Base-by-base conservation (phyloP, 2,329 filamentous ascomycete species). In the Xylariaceae sp. region DNA sequence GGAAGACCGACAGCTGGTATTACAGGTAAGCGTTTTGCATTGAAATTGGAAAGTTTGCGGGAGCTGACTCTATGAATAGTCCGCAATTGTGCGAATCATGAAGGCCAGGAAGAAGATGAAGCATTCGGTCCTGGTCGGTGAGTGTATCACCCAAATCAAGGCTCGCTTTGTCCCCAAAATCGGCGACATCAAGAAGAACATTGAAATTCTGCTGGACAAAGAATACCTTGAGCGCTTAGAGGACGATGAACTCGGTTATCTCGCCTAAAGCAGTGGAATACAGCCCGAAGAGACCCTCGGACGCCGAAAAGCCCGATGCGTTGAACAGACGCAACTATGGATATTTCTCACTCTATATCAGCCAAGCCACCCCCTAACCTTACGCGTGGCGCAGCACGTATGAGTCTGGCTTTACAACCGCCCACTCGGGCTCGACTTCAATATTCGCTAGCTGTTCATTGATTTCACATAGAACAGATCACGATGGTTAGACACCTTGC, bases 41-140 rank as follows among this genome's bases (percentile, higher is more conserved):
- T 35, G 2, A 48, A 30, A 30, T 30, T 39, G 1, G 35, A 51
- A 45, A 52, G 56, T 6, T 60, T 64, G 59, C 23, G 64, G 34
- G 44, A 11, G 49, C 63, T 54, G 58, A 66, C 54, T 53, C 4
- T 11, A 13, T 35, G 18, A 10, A 37, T 8, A 99, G 93, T 97
- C 94, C 63, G 92, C 93, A 23, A 97, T 99, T 74, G 94, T 99
- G 59, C 90, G 94, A 71, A 97, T 99, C 79, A 99, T 99, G 94
- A 99, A 99, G 80, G 95, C 93, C 2, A 88, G 94, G 62, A 97
- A 99, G 86, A 90, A 88, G 78, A 95, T 97, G 90, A 97, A 97
- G 84, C 93, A 99, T 77, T 87, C 88, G 62, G 89, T 94, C 72
- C 87, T 99, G 10, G 92, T 99, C 57, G 88, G 90, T 71, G 94